phyloP scores from a whole-genome alignment of 371 early-diverging fungal species.

The Batkoa obscura region DNA sequence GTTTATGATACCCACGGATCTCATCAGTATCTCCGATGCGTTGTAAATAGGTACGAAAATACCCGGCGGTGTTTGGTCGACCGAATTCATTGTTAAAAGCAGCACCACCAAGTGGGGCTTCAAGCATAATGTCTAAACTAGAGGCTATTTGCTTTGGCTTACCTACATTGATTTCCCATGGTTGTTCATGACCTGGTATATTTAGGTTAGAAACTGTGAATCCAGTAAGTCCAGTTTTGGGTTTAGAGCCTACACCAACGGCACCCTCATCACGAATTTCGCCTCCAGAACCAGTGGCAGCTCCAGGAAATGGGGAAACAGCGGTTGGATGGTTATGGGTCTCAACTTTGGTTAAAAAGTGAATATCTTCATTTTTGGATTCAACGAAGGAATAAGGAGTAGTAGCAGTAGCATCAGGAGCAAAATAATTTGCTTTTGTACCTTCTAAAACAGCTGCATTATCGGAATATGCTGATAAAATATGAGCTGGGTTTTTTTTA shows the following conservation, averaged over 20 bases:
- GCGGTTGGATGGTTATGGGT: slow-evolving; percentile 98
- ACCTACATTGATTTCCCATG: slow-evolving; percentile 81
- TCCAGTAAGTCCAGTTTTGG: slow-evolving; percentile 86
- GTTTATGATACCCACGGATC: slow-evolving; percentile 90
- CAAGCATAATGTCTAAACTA: slow-evolving; percentile 85
- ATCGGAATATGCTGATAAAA: slow-evolving; percentile 89
- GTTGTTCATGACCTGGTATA: slow-evolving; percentile 73
- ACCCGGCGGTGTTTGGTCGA: slow-evolving; percentile 83
- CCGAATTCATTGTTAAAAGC: slow-evolving; percentile 98
- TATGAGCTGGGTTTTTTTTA: slow-evolving; percentile 48
- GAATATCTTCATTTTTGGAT: slow-evolving; percentile 38
- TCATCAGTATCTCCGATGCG: slow-evolving; percentile 31
- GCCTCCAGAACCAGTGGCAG: slow-evolving; percentile 86
- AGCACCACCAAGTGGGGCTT: slow-evolving; percentile 90
- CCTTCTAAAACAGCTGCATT: slow-evolving; percentile 92
- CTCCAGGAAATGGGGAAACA: slow-evolving; percentile 93
- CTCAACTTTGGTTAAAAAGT: slow-evolving; percentile 89
- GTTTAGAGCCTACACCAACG: slow-evolving; percentile 84
- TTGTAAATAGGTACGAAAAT: slow-evolving; percentile 87
- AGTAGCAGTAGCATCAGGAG: slow-evolving; percentile 21
- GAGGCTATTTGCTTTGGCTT: slow-evolving; percentile 79
- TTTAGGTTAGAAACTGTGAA: slow-evolving; percentile 80
- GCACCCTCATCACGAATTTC: slow-evolving; percentile 97
- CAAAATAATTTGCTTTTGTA: slow-evolving; percentile 44
- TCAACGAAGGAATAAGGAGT: slow-evolving; percentile 23